A percentile compares a stretch with the other conserved stretches of the same genome.
Conservation (phyloP, 352 stramenopile genomes). For the Paralagenidium karlingii region DNA sequence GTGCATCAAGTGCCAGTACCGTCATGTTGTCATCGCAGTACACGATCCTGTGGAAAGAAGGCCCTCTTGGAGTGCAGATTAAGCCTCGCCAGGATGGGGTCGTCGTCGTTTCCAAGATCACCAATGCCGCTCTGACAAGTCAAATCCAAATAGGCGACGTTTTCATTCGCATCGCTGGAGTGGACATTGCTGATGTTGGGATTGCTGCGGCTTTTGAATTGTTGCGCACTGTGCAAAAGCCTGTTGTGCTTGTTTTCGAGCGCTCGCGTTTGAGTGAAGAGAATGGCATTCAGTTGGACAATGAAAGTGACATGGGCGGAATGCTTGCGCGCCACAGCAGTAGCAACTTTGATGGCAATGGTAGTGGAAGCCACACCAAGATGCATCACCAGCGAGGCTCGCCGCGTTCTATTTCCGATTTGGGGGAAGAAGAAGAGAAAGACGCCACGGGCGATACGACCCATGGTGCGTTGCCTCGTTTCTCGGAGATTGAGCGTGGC, state of each 20-base stretch:
- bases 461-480: constrained; percentile 15
- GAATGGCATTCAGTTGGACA: too few relatives aligned
- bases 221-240: constrained; percentile 66
- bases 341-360: too few relatives aligned
- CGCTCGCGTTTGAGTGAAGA: too few relatives aligned
- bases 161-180: constrained; percentile 58
- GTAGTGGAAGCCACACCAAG: too few relatives aligned
- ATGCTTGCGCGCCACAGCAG: too few relatives aligned
- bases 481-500: constrained; percentile 27
- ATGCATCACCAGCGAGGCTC: too few relatives aligned
- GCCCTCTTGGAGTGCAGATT: constrained; percentile 73
- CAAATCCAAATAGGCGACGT: constrained; percentile 53
- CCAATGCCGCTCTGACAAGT: constrained; percentile 20
- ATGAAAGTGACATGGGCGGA: too few relatives aligned
- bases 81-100: constrained; percentile 37
- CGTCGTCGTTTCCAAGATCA: constrained; percentile 67
- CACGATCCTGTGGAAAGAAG: constrained; percentile 58
- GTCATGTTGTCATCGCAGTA: constrained; percentile 29
- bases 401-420: too few relatives aligned
- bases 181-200: constrained; percentile 53
- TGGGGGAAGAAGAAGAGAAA: too few relatives aligned
- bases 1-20: neutral
- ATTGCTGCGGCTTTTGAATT: constrained; percentile 67
- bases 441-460: too few relatives aligned
- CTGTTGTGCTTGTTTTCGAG: constrained; percentile 70